phyloP scores from a whole-genome alignment of 1,139 yeast species.

The Schizosaccharomyces versatilis region DNA sequence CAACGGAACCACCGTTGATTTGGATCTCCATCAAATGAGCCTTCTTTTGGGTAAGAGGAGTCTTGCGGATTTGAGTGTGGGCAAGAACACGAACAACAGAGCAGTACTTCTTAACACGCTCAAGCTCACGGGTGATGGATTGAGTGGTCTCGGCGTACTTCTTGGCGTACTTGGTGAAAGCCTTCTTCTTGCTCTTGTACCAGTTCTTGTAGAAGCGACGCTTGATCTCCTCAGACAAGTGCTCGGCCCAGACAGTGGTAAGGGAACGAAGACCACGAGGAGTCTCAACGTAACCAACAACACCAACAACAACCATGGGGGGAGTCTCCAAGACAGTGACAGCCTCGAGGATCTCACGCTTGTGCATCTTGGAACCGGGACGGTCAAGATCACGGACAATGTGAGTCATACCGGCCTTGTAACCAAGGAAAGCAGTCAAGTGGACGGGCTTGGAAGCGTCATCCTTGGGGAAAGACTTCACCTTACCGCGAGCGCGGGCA shows the following conservation, averaged over 20 bases:
- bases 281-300: conserved; percentile 98
- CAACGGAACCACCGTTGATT: conserved; percentile 95
- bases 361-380: conserved; percentile 99
- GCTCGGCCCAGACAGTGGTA: conserved; percentile 97
- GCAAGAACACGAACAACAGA: conserved; percentile 95
- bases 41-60: conserved; percentile 97
- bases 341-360: conserved; percentile 99
- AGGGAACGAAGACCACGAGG: conserved; percentile 99
- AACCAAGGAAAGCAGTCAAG: conserved; percentile 95
- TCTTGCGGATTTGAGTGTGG: conserved; percentile 98
- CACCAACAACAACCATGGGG: conserved; percentile 97
- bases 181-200: conserved; percentile 99
- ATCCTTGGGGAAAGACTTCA: conserved; percentile 98
- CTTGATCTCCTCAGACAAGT: conserved; percentile 94
- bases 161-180: conserved; percentile 98
- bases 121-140: conserved; percentile 85
- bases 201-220: conserved; percentile 99
- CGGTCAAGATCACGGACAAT: conserved; percentile 99
- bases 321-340: conserved; percentile 98
- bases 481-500: conserved; percentile 94
- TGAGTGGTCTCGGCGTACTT: conserved; percentile 86
- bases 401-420: conserved; percentile 99
- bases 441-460: conserved; percentile 96
- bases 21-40: conserved; percentile 99
- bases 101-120: conserved; percentile 97